Evolutionary conservation across 805 yeast genomes (phyloP), one percentile per base, ranked within the genome.

Genomic region (Spathaspora gorwiae): DNA sequence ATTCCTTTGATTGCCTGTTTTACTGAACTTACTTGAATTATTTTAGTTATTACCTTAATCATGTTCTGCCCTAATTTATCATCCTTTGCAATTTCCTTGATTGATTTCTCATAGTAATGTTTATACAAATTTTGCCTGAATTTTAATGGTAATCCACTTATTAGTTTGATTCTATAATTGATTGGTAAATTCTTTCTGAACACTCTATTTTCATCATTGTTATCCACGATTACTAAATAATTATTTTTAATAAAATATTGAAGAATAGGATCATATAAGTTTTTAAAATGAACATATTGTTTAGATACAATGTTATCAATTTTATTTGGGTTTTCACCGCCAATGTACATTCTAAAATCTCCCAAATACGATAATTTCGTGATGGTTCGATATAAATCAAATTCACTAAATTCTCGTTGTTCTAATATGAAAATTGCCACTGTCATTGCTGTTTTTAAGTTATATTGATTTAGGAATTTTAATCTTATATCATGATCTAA

Each of bases 241-340:
- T 57, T 54, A 24, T 53, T 54, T 36, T 50, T 47, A 10, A 59
- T 48, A 38, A 61, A 59, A 40, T 56, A 58, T 27, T 54, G 51
- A 33, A 59, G 45, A 37, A 83, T 62, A 2, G 96, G 96, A n/a
- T 72, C 66, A 59, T 94, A 94, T 56, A 94, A 78, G 46, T 67
- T 65, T 47, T 83, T 76, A 66, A 94, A 94, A 50, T 79, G 75
- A 14, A 68, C 65, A 50, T 79, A 76, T 63, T 94, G 97, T 61
- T 85, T 85, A 9, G 65, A 61, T 3, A 94, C 98, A 49, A 94
- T 94, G 60, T 94, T 94, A 40, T 73, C 70, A 35, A 90, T 87
- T 63, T 94, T 94, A 54, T 83, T 75, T 5, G 97, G 97, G 61
- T 94, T 87, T 62, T 94, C 99, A 1, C 97, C 98, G 8, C 88